Conservation (phyloP, 2,329 filamentous ascomycete species). For the Camptophora hylomeconis region DNA sequence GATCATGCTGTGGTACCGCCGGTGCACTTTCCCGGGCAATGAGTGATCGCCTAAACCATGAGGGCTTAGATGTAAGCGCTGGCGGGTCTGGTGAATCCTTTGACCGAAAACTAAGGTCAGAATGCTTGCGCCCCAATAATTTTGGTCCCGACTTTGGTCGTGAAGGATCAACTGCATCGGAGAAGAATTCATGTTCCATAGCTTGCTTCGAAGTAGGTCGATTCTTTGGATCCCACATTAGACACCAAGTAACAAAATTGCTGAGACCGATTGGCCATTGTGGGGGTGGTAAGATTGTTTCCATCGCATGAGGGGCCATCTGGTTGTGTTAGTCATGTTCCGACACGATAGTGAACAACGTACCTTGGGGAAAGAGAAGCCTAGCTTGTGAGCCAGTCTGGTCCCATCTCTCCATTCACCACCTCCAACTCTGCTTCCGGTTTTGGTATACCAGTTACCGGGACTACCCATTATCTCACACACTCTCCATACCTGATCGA, state of each 20-base stretch:
- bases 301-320: constrained; percentile 96
- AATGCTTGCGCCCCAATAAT: constrained; percentile 79
- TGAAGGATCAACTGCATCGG: constrained; percentile 80
- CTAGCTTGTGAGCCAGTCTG: constrained; percentile 82
- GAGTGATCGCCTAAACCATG: constrained; percentile 93
- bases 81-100: constrained; percentile 51
- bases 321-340: constrained; percentile 24
- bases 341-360: constrained; percentile 13
- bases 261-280: constrained; percentile 83
- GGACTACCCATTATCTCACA: constrained; percentile 99
- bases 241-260: constrained; percentile 93
- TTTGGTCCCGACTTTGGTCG: constrained; percentile 83
- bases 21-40: constrained; percentile 65
- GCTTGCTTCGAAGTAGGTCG: constrained; percentile 87
- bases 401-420: constrained; percentile 97
- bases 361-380: constrained; percentile 89
- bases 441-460: constrained; percentile 94
- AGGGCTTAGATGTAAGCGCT: constrained; percentile 64
- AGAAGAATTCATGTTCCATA: constrained; percentile 89
- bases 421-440: constrained; percentile 73
- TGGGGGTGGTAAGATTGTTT: constrained; percentile 77
- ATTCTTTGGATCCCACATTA: constrained; percentile 95
- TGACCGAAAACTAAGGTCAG: constrained; percentile 58
- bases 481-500: constrained; percentile 96
- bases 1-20: constrained; percentile 33